Conservation (phyloP, 106 monocot species). For the Allium cepa region DNA sequence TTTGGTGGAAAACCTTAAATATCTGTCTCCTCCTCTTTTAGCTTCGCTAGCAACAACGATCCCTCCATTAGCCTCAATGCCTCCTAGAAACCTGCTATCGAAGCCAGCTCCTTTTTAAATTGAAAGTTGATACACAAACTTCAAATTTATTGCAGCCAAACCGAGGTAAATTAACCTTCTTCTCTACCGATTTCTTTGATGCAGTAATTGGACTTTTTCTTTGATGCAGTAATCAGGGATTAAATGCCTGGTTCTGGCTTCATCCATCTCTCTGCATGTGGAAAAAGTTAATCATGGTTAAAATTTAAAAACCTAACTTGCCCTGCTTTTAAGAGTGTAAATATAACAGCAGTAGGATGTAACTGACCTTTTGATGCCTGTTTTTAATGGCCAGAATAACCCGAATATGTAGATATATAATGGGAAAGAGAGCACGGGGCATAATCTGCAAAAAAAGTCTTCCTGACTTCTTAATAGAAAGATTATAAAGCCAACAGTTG, state of each 20-base stretch:
- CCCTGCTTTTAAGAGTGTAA: not conserved
- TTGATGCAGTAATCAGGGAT: conserved; percentile 69
- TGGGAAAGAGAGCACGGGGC: conserved; percentile 11
- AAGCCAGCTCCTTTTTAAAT: too few species aligned
- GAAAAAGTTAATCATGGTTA: not conserved
- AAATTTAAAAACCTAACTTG: not conserved
- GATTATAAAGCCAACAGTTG: conserved; percentile 2
- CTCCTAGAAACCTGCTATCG: too few species aligned
- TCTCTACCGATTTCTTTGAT: too few species aligned
- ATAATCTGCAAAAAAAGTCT: conserved; percentile 6
- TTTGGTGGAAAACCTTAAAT: too few species aligned
- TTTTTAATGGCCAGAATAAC: conserved; percentile 13
- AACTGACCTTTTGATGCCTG: conserved; percentile 16
- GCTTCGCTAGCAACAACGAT: too few species aligned
- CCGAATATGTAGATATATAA: conserved; percentile 11
- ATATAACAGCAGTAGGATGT: too few species aligned
- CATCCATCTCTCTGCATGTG: conserved; percentile 64
- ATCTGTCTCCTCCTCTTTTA: too few species aligned
- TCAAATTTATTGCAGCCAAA: too few species aligned
- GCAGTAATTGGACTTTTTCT: too few species aligned
- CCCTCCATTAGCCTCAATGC: too few species aligned
- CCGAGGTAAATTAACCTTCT: too few species aligned
- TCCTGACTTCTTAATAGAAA: conserved; percentile 18
- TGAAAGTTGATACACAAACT: too few species aligned
- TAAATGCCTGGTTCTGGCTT: conserved; percentile 79